Evolutionary conservation across 1,284 basidiomycete genomes (phyloP).

Genomic region (Laetiporus sulphureus): DNA sequence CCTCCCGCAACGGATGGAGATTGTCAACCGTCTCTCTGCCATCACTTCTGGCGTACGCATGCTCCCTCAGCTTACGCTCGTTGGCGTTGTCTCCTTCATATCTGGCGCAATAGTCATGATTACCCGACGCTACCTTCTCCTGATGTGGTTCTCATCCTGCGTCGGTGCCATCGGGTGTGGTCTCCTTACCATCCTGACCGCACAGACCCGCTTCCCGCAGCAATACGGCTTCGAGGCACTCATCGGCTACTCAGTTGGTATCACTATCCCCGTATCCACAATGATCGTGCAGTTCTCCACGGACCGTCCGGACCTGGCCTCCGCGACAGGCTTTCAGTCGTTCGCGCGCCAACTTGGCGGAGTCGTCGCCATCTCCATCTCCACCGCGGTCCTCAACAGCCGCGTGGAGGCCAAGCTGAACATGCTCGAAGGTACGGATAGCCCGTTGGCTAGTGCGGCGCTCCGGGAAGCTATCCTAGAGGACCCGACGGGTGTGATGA

Average conservation of each 20-base stretch:
- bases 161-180: not conserved
- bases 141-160: not conserved
- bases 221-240: not conserved
- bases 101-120: not conserved
- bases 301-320: not conserved
- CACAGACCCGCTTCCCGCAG: not conserved
- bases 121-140: not conserved
- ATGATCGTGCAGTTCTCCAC: not conserved
- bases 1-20: not conserved
- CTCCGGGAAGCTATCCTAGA: not conserved
- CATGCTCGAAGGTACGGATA: too few species aligned
- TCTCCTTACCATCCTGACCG: not conserved
- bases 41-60: not conserved
- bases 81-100: not conserved
- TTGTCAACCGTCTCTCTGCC: not conserved
- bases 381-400: not conserved
- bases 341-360: not conserved
- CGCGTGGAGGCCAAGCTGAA: not conserved
- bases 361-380: not conserved
- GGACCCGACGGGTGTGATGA: not conserved
- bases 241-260: not conserved
- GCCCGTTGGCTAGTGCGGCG: too few species aligned
- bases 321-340: not conserved
- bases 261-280: not conserved
- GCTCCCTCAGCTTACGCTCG: not conserved